Evolutionary conservation across 495 filamentous ascomycete species (phyloP).

Genomic region (Chlorociboria aeruginascens): DNA sequence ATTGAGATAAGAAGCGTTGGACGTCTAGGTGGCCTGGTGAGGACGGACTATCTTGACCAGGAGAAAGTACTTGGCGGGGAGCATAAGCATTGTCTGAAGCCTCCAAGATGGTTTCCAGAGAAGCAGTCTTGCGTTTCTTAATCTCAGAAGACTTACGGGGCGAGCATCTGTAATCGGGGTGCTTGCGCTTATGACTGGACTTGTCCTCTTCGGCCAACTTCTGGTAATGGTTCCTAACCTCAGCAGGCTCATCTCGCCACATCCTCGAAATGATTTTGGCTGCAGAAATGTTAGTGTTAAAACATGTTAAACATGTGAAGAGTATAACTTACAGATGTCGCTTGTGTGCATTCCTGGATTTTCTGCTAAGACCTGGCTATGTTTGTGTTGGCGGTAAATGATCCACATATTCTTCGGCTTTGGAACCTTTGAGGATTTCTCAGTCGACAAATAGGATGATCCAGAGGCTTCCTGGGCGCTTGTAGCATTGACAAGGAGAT

Average conservation of each 20-base stretch:
- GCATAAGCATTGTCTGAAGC: too few species aligned
- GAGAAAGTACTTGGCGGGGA: too few species aligned
- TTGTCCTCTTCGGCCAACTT: slow-evolving; percentile 27
- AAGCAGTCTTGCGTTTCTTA: slow-evolving; percentile 16
- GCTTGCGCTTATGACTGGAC: slow-evolving; percentile 25
- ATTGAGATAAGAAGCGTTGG: too few species aligned
- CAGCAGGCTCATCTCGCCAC: slow-evolving; percentile 29
- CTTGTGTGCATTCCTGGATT: slow-evolving; percentile 31
- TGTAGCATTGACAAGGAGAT: too few species aligned
- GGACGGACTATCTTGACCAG: too few species aligned
- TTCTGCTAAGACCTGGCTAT: slow-evolving; percentile 22
- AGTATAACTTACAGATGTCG: slow-evolving; percentile 32
- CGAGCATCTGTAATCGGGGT: slow-evolving; percentile 37
- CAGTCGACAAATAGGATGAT: too few species aligned
- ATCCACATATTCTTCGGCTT: slow-evolving; percentile 35
- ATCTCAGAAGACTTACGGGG: slow-evolving; percentile 37
- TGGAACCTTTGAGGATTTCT: slow-evolving; percentile 22
- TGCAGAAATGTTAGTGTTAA: slow-evolving; percentile 20
- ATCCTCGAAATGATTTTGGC: slow-evolving; percentile 31
- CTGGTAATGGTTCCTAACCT: slow-evolving; percentile 25
- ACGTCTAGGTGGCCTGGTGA: too few species aligned
- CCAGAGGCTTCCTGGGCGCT: too few species aligned
- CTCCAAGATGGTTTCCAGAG: background rate
- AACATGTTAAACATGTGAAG: background rate
- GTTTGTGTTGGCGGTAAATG: slow-evolving; percentile 31